phyloP scores from a whole-genome alignment of 257 asterid genomes.

The Fraxinus pennsylvanica region DNA sequence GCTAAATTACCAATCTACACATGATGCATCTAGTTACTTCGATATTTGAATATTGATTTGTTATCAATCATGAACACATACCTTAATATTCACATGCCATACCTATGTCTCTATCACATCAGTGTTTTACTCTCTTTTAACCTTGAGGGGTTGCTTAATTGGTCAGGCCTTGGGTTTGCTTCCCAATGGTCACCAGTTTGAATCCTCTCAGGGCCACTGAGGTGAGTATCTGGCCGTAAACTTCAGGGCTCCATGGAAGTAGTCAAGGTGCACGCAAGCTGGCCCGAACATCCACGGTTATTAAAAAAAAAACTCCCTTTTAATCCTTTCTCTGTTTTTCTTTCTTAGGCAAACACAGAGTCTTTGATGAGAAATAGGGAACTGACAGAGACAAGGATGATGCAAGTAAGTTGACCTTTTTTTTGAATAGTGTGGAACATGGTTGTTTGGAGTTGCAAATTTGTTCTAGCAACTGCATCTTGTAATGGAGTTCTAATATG shows the following conservation, averaged over 20 bases:
- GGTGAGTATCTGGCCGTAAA: no score
- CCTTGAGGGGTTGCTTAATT: neutral
- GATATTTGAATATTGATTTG: conserved; percentile 17
- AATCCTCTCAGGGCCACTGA: no score
- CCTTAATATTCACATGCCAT: neutral
- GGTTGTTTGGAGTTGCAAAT: conserved; percentile 11
- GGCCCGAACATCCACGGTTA: no score
- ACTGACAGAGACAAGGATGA: conserved; percentile 97
- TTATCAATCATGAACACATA: conserved; percentile 7
- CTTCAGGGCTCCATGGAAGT: no score
- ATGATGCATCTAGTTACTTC: conserved; percentile 15
- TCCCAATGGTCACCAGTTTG: no score
- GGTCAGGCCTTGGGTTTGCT: no score
- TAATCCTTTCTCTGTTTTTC: conserved; percentile 9
- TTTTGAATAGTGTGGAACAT: conserved; percentile 14
- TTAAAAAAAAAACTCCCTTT: neutral
- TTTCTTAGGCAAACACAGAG: conserved; percentile 78
- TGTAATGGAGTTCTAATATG: conserved; percentile 27
- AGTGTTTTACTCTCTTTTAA: conserved; percentile 17
- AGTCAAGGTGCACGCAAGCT: no score
- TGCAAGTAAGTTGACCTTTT: conserved; percentile 70
- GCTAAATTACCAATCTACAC: conserved; percentile 8
- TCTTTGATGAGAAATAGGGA: conserved; percentile 93
- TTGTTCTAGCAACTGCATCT: neutral
- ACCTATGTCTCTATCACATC: neutral